Evolutionary conservation across 768 basidiomycete species (phyloP).

Genomic region (Pulveroboletus sp.): DNA sequence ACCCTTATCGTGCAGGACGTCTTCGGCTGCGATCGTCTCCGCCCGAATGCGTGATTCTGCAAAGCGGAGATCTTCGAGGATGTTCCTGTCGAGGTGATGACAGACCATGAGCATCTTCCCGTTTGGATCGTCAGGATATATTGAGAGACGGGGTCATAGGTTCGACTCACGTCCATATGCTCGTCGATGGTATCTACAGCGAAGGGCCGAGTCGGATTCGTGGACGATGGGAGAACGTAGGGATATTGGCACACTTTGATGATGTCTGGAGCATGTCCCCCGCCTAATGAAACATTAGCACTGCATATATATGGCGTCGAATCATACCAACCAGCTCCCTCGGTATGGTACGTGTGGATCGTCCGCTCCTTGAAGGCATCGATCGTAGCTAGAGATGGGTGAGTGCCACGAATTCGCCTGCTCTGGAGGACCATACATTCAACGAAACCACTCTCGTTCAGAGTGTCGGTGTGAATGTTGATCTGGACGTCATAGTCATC

Average conservation of each 20-base stretch:
- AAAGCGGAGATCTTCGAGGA: slow-evolving; percentile 91
- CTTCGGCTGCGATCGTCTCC: slow-evolving; percentile 97
- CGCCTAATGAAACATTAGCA: slow-evolving; percentile 44
- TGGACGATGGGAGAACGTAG: slow-evolving; percentile 93
- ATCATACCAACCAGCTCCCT: slow-evolving; percentile 73
- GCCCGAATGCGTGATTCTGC: slow-evolving; percentile 96
- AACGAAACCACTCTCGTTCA: slow-evolving; percentile 97
- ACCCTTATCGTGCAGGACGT: slow-evolving; percentile 87
- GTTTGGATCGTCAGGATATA: slow-evolving; percentile 1
- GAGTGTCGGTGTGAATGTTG: slow-evolving; percentile 92
- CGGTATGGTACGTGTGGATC: slow-evolving; percentile 96
- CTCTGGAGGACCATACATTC: slow-evolving; percentile 57
- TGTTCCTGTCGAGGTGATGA: slow-evolving; percentile 90
- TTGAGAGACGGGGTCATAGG: neutral
- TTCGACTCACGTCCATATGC: slow-evolving; percentile 81
- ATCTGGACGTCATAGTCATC: slow-evolving; percentile 96
- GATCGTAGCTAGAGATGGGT: slow-evolving; percentile 63
- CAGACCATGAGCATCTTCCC: slow-evolving; percentile 98
- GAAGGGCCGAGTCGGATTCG: slow-evolving; percentile 94
- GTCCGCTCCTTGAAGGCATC: slow-evolving; percentile 85
- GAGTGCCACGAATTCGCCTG: slow-evolving; percentile 1
- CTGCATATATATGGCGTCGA: neutral
- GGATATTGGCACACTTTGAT: slow-evolving; percentile 90
- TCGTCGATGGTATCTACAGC: slow-evolving; percentile 91
- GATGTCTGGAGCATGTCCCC: slow-evolving; percentile 97